Base-by-base conservation (phyloP, 2,329 filamentous ascomycete species). In the Penicillium psychrosexuale region DNA sequence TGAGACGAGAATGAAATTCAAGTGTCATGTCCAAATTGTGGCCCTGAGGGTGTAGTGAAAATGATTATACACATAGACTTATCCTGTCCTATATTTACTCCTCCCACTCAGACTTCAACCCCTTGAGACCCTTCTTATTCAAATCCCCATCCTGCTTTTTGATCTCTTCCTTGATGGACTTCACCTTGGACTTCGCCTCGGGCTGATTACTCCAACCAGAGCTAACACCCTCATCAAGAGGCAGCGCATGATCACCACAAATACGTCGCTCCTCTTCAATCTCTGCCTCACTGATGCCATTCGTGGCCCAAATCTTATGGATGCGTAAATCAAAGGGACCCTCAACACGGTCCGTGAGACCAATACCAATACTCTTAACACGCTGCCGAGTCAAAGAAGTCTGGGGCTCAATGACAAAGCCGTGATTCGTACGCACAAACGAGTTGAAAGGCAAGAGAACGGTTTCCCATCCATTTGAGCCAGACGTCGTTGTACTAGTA, bases 371-470 rank as follows among this genome's bases (percentile, higher is more conserved):
- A 28, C 87, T 95, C 68, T 85, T 83, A 30, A 99, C 86, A 72
- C 91, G 92, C 66, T 95, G 89, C 59, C 88, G 84, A 70, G 97
- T 76, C 74, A 99, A 87, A 72, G 95, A 91, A 12, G 87, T 87
- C 78, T 97, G 93, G 31, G 94, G 94, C 77, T 97, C 92, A 5
- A 97, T 87, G 1, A 96, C 90, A 66, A 90, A 85, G 7, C 94
- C 94, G 68, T 95, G 85, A 69, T 97, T 97, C 13, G 94, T 99
- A 60, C 94, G 82, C 56, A 99, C 93, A 75, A 99, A 97, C 61
- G 96, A 91, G 64, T 87, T 88, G 82, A 92, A 94, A 59, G 88
- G 89, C 60, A 99, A 88, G 44, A 95, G 74, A n/a, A 97, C 83
- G 1, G 94, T 97, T 80, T 99, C 93, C 94, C 94, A 99, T 66